phyloP scores from a whole-genome alignment of 2,329 filamentous ascomycete genomes.

The Sclerotinia nivalis region DNA sequence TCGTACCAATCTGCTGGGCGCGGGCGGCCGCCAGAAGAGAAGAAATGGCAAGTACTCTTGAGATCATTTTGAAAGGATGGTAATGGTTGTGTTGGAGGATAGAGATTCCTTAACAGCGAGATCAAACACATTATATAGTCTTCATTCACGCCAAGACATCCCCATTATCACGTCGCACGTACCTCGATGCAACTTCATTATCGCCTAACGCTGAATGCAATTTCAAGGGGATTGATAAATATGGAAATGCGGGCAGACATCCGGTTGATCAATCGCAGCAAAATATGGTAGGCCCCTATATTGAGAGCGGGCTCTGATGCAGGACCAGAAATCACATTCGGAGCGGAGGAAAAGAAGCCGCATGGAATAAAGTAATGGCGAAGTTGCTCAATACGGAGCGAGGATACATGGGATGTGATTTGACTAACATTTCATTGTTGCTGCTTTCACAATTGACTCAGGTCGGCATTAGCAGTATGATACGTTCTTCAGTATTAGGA shows the following conservation, averaged over 20 bases:
- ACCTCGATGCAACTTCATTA: background rate
- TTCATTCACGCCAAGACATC: slow-evolving; percentile 3
- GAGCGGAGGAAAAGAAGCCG: slow-evolving; percentile 2
- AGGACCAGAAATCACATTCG: background rate
- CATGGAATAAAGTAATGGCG: slow-evolving; percentile 14
- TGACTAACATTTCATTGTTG: background rate
- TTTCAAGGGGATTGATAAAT: slow-evolving; percentile 10
- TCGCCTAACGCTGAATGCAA: background rate
- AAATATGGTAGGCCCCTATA: slow-evolving; percentile 6
- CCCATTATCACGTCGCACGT: background rate
- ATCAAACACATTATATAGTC: slow-evolving; percentile 34
- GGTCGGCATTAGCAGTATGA: background rate
- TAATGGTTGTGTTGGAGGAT: background rate
- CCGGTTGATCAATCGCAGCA: slow-evolving; percentile 34
- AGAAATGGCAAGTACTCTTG: slow-evolving; percentile 45
- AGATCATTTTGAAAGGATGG: slow-evolving; percentile 37
- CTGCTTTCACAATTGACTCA: background rate
- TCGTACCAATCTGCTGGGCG: slow-evolving; percentile 52
- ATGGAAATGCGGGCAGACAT: slow-evolving; percentile 38
- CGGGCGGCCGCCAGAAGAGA: slow-evolving; percentile 48
- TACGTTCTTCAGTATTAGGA: background rate
- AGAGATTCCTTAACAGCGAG: slow-evolving; percentile 13
- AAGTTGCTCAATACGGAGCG: background rate
- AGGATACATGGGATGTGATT: background rate
- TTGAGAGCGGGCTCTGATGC: slow-evolving; percentile 1